phyloP scores from a whole-genome alignment of 495 filamentous ascomycete species.

The Penicillium crystallinum region DNA sequence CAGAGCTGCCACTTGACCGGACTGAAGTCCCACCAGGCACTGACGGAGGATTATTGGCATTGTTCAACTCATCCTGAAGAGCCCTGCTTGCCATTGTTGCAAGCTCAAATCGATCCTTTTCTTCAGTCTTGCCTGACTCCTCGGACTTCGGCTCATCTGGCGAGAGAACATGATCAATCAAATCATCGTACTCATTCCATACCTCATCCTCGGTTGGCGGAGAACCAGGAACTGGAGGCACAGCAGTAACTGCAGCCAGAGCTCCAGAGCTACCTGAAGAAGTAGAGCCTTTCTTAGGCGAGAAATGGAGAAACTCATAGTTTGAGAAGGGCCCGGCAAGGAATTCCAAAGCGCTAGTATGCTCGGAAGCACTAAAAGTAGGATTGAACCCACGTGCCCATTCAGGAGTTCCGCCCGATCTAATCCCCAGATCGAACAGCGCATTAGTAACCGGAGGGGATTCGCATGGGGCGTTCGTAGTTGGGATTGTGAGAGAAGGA shows the following conservation, averaged over 20 bases:
- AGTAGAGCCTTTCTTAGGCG: slow-evolving; percentile 64
- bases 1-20: slow-evolving; percentile 29
- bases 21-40: slow-evolving; percentile 17
- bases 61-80: slow-evolving; percentile 37
- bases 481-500: slow-evolving; percentile 23
- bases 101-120: slow-evolving; percentile 30
- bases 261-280: slow-evolving; percentile 64
- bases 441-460: slow-evolving; percentile 11
- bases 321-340: slow-evolving; percentile 36
- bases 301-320: slow-evolving; percentile 66
- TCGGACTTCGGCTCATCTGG: slow-evolving; percentile 34
- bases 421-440: slow-evolving; percentile 3
- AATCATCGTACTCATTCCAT: slow-evolving; percentile 92
- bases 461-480: slow-evolving; percentile 7
- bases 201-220: slow-evolving; percentile 76
- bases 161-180: slow-evolving; percentile 68
- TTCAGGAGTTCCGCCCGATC: slow-evolving; percentile 11
- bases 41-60: slow-evolving; percentile 7
- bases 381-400: slow-evolving; percentile 30
- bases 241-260: slow-evolving; percentile 53
- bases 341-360: slow-evolving; percentile 31
- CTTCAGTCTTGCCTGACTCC: slow-evolving; percentile 7
- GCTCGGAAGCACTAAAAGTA: slow-evolving; percentile 34
- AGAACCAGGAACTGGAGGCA: slow-evolving; percentile 53
- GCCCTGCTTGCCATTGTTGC: slow-evolving; percentile 39